phyloP scores from a whole-genome alignment of 352 stramenopile species.

The Aphanomyces astaci region DNA sequence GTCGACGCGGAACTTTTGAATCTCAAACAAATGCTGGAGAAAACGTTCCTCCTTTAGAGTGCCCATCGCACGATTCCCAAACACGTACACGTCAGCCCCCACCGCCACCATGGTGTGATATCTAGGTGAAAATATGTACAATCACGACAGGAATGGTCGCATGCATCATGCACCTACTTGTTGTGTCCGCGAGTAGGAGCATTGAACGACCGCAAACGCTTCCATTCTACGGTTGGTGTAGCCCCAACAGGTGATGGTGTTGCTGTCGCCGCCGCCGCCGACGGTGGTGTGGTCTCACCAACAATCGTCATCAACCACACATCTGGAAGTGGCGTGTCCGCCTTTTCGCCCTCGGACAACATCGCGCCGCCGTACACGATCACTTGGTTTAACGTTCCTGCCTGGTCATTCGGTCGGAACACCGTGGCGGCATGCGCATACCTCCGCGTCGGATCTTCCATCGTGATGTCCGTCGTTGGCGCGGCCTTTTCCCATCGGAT shows the following conservation, averaged over 20 bases:
- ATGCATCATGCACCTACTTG: conserved; percentile 1
- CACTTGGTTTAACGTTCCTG: background rate
- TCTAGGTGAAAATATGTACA: background rate
- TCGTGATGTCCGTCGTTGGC: background rate
- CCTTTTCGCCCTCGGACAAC: background rate
- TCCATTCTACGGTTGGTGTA: conserved; percentile 1
- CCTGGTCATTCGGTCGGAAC: background rate
- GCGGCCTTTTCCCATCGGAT: background rate
- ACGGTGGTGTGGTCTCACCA: background rate
- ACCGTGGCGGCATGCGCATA: background rate
- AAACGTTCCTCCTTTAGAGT: background rate
- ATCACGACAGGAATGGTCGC: too few species aligned
- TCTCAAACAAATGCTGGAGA: background rate
- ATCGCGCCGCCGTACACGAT: conserved; percentile 3
- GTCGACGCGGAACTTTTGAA: background rate
- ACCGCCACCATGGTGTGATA: conserved; percentile 12
- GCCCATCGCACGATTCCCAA: background rate
- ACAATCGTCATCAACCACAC: conserved; percentile 7
- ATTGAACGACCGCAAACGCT: background rate
- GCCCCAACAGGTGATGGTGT: too few species aligned
- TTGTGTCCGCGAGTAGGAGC: background rate
- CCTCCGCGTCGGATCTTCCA: background rate
- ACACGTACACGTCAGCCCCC: conserved; percentile 3
- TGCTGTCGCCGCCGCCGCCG: background rate
- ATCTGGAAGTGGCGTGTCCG: background rate